Conservation (phyloP, 176 grass and related monocot species). For the Bolboschoenus planiculmis region DNA sequence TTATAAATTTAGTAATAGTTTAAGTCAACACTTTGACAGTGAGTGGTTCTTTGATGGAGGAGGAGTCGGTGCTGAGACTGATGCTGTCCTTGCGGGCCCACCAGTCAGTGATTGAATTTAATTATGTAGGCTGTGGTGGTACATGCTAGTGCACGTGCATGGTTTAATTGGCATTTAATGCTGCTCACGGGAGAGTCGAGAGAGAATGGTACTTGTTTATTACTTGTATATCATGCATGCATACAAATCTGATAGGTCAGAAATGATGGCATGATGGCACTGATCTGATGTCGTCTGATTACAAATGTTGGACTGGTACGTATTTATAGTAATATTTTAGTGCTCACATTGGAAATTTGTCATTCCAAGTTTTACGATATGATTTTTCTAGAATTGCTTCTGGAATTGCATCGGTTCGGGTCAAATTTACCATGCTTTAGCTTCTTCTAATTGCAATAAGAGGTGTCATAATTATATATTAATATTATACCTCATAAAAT, state of each 20-base stretch:
- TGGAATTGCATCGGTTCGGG: no score
- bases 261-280: background rate
- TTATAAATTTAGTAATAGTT: no score
- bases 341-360: no score
- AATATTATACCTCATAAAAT: no score
- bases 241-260: background rate
- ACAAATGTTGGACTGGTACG: background rate
- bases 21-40: background rate
- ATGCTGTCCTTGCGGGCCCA: background rate
- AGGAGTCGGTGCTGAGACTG: background rate
- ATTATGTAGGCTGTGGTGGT: background rate
- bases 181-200: background rate
- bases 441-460: no score
- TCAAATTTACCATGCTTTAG: no score
- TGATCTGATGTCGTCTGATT: background rate
- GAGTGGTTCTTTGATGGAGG: background rate
- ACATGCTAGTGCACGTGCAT: background rate
- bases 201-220: background rate
- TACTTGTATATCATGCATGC: background rate
- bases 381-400: no score
- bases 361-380: no score
- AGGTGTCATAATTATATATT: no score
- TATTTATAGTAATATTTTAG: no score
- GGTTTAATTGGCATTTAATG: constrained; percentile 1
- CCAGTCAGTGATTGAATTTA: background rate